Evolutionary conservation across 257 asterid species (phyloP), one percentile per base, ranked within the genome.

Genomic region (Echium plantagineum): DNA sequence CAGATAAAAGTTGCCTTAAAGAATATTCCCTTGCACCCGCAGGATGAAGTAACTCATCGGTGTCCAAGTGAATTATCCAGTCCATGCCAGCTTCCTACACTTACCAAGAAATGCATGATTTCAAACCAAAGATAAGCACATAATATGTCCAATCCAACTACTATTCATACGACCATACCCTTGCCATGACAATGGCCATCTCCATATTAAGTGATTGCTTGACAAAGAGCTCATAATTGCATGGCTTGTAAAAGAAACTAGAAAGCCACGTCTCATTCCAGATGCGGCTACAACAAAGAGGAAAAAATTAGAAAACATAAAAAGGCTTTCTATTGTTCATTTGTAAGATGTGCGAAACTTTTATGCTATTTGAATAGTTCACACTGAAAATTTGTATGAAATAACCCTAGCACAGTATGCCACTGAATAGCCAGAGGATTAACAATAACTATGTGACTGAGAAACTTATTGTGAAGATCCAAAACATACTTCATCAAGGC

Each of bases 261-360:
- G 97, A 80, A 71, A 89, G 71, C 97, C 97, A 89, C 1, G 97
- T 85, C 74, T 89, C 97, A 65, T 89, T 89, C 97, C 97, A 89
- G 46, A 75, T 60, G 60, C 76, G 71, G 65, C 80, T 75, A 57
- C 48, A 60, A 10, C 55, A 72, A 22, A 52, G 18, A 60, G 6
- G 9, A 4, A 20, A 46, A 55, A 1, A 9, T 17, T 15, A 55
- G 22, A 48, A 24, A 24, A 24, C 1, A 24, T 12, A 64, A n/a
- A 52, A 1, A 10, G 12, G 12, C 15, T 17, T 19, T 19, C 56
- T 10, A 18, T 17, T 16, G 47, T 26, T 21, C 30, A 20, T 21
- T 15, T 42, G 12, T 21, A 48, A 7, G 21, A n/a, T n/a, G n/a
- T n/a, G n/a, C n/a, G n/a, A 7, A 31, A 1, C 15, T 38, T 17